Conservation (phyloP, 2,329 filamentous ascomycete genomes). For the Tolypocladium cylindrosporum region DNA sequence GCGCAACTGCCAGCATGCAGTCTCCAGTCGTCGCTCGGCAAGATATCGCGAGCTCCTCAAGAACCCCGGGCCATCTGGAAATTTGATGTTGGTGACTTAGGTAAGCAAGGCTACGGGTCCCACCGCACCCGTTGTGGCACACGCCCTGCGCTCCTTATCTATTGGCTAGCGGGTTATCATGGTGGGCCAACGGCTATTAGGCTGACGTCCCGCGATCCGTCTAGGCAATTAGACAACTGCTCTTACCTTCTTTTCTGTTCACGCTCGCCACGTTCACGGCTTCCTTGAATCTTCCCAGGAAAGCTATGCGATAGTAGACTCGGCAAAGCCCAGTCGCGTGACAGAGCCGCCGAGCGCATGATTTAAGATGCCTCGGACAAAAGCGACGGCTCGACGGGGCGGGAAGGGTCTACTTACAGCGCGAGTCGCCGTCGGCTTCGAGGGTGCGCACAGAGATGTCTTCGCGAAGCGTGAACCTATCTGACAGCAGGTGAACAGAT, state of each 20-base stretch:
- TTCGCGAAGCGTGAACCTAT: not conserved
- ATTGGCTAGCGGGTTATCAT: not conserved
- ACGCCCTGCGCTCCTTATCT: not conserved
- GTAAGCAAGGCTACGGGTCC: conserved; percentile 20
- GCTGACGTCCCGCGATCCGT: not conserved
- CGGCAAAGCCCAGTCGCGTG: not conserved
- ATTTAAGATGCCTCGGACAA: not conserved
- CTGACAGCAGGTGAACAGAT: conserved; percentile 8
- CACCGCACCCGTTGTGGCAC: conserved; percentile 7
- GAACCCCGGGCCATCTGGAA: conserved; percentile 7
- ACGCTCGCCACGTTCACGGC: not conserved
- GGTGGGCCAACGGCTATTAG: not conserved
- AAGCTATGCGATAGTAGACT: not conserved
- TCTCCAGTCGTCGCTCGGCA: not conserved
- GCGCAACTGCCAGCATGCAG: not conserved
- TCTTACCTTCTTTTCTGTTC: not conserved
- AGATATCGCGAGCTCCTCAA: not conserved
- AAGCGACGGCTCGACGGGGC: not conserved
- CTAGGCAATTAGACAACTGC: not conserved
- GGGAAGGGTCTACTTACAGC: not conserved
- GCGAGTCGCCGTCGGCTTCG: not conserved
- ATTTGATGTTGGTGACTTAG: conserved; percentile 18
- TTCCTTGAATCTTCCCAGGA: not conserved
- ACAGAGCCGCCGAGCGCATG: not conserved
- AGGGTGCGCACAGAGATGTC: not conserved